Evolutionary conservation across 768 basidiomycete species (phyloP).

Genomic region (Mrakia gelida): DNA sequence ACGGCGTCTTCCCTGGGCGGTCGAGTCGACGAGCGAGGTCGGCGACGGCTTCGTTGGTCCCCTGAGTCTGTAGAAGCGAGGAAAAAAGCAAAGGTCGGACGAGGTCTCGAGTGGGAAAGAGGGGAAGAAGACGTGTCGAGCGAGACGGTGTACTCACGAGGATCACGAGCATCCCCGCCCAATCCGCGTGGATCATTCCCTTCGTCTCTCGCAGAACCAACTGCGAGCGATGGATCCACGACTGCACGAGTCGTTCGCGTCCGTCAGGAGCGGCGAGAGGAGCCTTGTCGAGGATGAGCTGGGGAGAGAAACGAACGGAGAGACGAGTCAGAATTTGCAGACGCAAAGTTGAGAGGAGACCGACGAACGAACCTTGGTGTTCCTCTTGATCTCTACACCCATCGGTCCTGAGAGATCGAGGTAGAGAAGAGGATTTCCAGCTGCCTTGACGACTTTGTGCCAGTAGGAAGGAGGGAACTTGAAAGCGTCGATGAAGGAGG

Average conservation of each 20-base stretch:
- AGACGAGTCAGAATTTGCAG: background rate
- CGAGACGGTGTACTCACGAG: background rate
- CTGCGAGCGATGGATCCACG: conserved; percentile 76
- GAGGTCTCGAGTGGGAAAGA: background rate
- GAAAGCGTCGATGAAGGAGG: background rate
- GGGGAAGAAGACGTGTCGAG: background rate
- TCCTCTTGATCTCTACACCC: conserved; percentile 69
- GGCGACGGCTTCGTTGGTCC: conserved; percentile 75
- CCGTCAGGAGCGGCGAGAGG: conserved; percentile 52
- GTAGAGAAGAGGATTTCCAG: conserved; percentile 55
- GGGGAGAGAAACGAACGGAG: background rate
- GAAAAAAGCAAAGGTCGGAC: background rate
- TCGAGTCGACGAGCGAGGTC: conserved; percentile 73
- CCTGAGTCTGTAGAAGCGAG: conserved; percentile 60
- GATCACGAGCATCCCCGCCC: conserved; percentile 77
- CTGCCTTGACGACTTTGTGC: conserved; percentile 71
- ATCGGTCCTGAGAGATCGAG: conserved; percentile 67
- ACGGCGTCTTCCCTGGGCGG: conserved; percentile 57
- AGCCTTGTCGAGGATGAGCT: conserved; percentile 4
- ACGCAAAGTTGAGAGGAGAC: conserved; percentile 61
- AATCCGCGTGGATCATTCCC: conserved; percentile 66
- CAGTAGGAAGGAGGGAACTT: conserved; percentile 46
- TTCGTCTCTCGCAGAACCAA: conserved; percentile 43
- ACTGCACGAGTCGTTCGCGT: conserved; percentile 35
- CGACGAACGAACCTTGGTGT: conserved; percentile 72